A percentile compares a stretch with the other conserved stretches of the same genome.
Conservation (phyloP, 306 rosid species). For the Oxytropis ochrocephala region DNA sequence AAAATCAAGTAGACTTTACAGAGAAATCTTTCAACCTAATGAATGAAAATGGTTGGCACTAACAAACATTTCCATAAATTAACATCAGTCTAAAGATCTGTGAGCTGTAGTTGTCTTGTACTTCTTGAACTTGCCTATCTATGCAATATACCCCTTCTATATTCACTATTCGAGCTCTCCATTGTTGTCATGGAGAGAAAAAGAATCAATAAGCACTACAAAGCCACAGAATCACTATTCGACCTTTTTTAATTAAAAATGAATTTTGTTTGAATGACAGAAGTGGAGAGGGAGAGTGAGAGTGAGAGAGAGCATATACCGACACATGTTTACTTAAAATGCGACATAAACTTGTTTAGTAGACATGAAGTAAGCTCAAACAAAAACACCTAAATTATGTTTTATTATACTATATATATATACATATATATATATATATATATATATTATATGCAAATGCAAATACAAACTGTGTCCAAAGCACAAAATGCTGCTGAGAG, state of each 20-base stretch:
- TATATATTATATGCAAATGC: no score
- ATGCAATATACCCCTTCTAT: not conserved
- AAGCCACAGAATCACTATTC: not conserved
- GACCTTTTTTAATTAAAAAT: not conserved
- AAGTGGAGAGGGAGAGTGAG: not conserved
- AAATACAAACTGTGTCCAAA: not conserved
- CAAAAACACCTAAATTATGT: no score
- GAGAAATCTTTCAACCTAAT: not conserved
- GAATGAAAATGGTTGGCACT: not conserved
- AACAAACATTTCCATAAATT: not conserved
- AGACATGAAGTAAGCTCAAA: not conserved
- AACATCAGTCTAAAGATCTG: not conserved
- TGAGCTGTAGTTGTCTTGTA: not conserved
- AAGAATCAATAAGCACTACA: not conserved
- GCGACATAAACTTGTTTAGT: not conserved
- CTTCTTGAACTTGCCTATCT: not conserved
- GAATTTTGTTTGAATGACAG: not conserved
- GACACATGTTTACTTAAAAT: not conserved
- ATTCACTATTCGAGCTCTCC: not conserved
- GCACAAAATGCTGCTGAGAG: not conserved
- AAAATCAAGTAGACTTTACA: not conserved
- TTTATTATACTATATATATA: no score
- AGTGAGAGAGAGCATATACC: not conserved
- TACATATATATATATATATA: no score
- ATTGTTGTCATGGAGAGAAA: not conserved